These are phyloP conservation scores for Cladophialophora bantiana DNA, from an alignment of 2,329 filamentous ascomycete genomes.

Conservation along the genomic window DNA sequence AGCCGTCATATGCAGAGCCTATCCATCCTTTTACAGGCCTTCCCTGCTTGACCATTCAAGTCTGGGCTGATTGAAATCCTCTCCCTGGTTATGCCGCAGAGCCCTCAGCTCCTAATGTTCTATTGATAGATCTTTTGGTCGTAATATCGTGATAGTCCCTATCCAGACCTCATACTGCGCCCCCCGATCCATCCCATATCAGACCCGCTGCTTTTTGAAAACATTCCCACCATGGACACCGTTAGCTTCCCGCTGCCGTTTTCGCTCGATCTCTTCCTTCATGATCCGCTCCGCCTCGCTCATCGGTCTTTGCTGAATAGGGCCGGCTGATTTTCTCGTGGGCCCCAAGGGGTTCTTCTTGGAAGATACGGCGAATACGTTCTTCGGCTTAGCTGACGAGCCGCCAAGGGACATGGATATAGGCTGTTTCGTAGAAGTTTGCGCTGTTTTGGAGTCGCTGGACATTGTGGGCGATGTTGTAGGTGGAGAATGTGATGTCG, in stretches of 20 bases:
- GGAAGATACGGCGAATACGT: conserved; percentile 69
- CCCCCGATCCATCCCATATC: conserved; percentile 7
- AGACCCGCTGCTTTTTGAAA: conserved; percentile 38
- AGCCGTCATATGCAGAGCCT: neutral
- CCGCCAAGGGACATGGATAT: conserved; percentile 71
- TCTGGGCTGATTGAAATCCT: neutral
- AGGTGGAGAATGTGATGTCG: conserved; percentile 12
- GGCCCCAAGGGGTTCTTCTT: conserved; percentile 74
- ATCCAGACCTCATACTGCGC: neutral
- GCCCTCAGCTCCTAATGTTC: neutral
- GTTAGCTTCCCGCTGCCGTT: conserved; percentile 56
- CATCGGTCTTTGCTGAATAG: conserved; percentile 76
- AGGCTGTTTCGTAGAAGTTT: conserved; percentile 35
- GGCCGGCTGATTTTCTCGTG: conserved; percentile 67
- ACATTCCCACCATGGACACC: conserved; percentile 28
- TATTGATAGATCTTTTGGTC: neutral
- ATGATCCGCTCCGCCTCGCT: conserved; percentile 88
- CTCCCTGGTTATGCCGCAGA: neutral
- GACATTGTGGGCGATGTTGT: conserved; percentile 42
- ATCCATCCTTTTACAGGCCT: neutral
- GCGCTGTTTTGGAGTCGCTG: conserved; percentile 4
- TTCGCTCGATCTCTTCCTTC: conserved; percentile 80
- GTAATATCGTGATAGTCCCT: neutral
- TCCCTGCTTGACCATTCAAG: neutral
- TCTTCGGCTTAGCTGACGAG: conserved; percentile 68